Evolutionary conservation across 1,139 yeast species (phyloP), one percentile per base, ranked within the genome.

Genomic region (Debaryomyces robertsiae): DNA sequence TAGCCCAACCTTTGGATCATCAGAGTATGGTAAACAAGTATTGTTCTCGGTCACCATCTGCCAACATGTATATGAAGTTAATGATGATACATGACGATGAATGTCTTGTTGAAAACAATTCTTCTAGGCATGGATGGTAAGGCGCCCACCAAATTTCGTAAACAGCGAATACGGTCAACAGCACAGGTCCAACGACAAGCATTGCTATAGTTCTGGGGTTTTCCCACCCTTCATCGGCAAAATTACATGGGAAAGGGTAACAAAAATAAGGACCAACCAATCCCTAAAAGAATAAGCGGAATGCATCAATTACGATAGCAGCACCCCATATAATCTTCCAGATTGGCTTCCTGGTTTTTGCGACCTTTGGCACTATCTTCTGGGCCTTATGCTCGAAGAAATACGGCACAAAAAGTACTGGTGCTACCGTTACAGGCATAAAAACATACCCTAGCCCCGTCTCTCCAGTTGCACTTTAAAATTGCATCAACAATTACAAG

Each of bases 401-500:
- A 13, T 50, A 42, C 59, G 67, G 52, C 16, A 61, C 45, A 5
- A 40, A 27, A 34, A 65, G 53, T 2, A 64, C 61, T 16, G 72
- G 71, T 10, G 48, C 34, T 23, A 59, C 42, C 3, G 57, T 52
- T 3, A 49, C 67, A 10, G 70, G 70, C 40, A 62, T 58, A 19
- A 65, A 47, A 64, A 66, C 69, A 65, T 64, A 39, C 71, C 71
- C 43, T 61, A 66, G 33, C 70, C 71, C 71, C 71, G 66, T 54
- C 70, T 54, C 70, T 58, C 72, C 72, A 66, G 43, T 61, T 63
- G 19, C 39, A 30, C n/a, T 43, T 45, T 16, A 54, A 41, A 16
- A 63, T 42, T 16, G 57, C 53, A 2, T 52, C 48, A 13, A 55
- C 65, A 39, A 63, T 61, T 11, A 28, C 64, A 64, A 4, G 66